Evolutionary conservation across 1,284 basidiomycete genomes (phyloP), one percentile per base, ranked within the genome.

Genomic region (Irpex sp.): DNA sequence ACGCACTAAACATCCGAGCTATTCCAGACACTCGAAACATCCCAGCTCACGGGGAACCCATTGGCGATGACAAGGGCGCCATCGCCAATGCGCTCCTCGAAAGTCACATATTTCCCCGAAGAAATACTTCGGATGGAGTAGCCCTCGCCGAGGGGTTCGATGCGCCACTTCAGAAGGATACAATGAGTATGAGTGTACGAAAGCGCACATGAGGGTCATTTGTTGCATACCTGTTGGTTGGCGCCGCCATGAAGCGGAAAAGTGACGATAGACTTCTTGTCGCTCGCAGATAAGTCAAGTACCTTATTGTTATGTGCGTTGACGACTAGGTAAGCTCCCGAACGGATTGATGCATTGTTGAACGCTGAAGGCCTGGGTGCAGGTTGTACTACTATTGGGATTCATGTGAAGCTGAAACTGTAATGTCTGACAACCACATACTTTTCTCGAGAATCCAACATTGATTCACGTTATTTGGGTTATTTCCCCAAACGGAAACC

Each of bases 241-340:
- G 72, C 68, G 1, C 79, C 79, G 1, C 73, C 73, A 64, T 84
- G 78, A 54, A 68, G 70, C 1, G 74, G 70, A 63, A 73, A 85
- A 2, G 86, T 86, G 51, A 82, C 82, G 65, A 87, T 74, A 54
- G 80, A 77, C 36, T 57, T 71, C 58, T 81, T 75, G 69, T 87
- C 82, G 4, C 59, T 73, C 0, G 80, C 84, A n/a, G 83, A 85
- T 48, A 87, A 77, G 68, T 87, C 86, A 15, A 86, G 61, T 26
- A 78, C 81, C 1, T 81, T 86, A 0, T 79, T 79, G 34, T 77
- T 73, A 65, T 81, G 79, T 66, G 72, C 76, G 72, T 88, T 87
- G 51, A 73, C 75, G 63, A 88, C 77, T 37, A 71, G 75, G 73
- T 85, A 85, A 2, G 63, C 65, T 7, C 64, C 64, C 11, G 71